phyloP scores from a whole-genome alignment of 805 yeast species.

The Hanseniaspora valbyensis region DNA sequence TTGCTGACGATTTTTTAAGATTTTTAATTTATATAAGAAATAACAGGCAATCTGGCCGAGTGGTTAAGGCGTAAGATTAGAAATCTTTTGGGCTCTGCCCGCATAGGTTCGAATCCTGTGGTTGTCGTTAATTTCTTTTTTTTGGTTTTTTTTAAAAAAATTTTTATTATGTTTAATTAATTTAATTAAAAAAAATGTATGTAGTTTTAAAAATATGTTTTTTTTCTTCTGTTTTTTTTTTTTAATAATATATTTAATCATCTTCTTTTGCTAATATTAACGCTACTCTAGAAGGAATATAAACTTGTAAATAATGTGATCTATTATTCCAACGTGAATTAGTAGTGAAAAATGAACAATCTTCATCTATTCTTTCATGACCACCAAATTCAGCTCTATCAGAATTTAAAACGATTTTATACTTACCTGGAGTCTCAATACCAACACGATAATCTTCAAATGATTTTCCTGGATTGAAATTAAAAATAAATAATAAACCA shows the following conservation, averaged over 20 bases:
- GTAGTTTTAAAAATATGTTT: no score
- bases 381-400: conserved; percentile 73
- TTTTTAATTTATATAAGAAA: neutral
- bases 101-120: conserved; percentile 64
- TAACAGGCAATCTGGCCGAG: conserved; percentile 29
- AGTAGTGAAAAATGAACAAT: conserved; percentile 53
- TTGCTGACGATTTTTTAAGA: neutral
- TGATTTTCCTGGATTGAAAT: conserved; percentile 78
- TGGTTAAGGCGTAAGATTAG: conserved; percentile 49
- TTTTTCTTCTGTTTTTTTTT: no score
- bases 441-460: conserved; percentile 83
- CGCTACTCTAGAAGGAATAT: conserved; percentile 68
- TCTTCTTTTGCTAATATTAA: conserved; percentile 40
- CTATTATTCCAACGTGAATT: conserved; percentile 74
- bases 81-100: conserved; percentile 49
- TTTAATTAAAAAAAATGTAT: no score
- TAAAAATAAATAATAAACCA: conserved; percentile 73
- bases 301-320: conserved; percentile 61
- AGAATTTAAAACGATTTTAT: conserved; percentile 61
- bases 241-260: no score
- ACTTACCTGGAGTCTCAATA: conserved; percentile 68
- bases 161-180: neutral
- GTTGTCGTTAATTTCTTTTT: conserved; percentile 43
- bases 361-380: conserved; percentile 55
- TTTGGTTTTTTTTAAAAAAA: neutral